A percentile compares a stretch with the other conserved stretches of the same genome.
These are phyloP conservation scores for Hippophae tibetana DNA, from an alignment of 306 rosid genomes.

Conservation along the genomic window DNA sequence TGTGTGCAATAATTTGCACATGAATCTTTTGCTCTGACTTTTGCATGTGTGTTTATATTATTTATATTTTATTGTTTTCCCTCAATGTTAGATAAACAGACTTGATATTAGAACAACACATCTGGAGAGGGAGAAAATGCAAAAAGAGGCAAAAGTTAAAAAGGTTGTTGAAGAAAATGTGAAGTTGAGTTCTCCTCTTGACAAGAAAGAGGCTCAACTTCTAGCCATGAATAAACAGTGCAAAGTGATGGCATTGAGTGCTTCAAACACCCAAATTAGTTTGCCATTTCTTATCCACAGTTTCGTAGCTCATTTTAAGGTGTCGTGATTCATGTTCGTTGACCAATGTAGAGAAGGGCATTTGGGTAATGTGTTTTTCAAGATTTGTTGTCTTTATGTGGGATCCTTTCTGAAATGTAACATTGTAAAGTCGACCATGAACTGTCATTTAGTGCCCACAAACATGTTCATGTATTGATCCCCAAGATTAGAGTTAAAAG, in stretches of 20 bases:
- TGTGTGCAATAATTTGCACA: too few relatives aligned
- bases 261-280: slow-evolving; percentile 49
- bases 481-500: too few relatives aligned
- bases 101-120: slow-evolving; percentile 82
- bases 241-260: slow-evolving; percentile 96
- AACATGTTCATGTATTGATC: too few relatives aligned
- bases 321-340: not conserved
- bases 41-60: too few relatives aligned
- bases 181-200: slow-evolving; percentile 80
- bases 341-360: slow-evolving; percentile 7
- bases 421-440: too few relatives aligned
- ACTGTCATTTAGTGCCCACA: too few relatives aligned
- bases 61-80: slow-evolving; percentile 6
- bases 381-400: too few relatives aligned
- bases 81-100: slow-evolving; percentile 39
- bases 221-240: slow-evolving; percentile 94
- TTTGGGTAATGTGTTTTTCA: slow-evolving; percentile 3
- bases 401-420: too few relatives aligned
- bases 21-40: too few relatives aligned
- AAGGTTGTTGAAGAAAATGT: slow-evolving; percentile 91
- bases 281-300: not conserved
- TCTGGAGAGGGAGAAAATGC: slow-evolving; percentile 89
- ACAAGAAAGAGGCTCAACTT: slow-evolving; percentile 99
- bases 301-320: slow-evolving; percentile 13
- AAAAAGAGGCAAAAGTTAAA: slow-evolving; percentile 92